Base-by-base conservation (phyloP, 2,329 filamentous ascomycete genomes). In the Rhynchosporium agropyri region DNA sequence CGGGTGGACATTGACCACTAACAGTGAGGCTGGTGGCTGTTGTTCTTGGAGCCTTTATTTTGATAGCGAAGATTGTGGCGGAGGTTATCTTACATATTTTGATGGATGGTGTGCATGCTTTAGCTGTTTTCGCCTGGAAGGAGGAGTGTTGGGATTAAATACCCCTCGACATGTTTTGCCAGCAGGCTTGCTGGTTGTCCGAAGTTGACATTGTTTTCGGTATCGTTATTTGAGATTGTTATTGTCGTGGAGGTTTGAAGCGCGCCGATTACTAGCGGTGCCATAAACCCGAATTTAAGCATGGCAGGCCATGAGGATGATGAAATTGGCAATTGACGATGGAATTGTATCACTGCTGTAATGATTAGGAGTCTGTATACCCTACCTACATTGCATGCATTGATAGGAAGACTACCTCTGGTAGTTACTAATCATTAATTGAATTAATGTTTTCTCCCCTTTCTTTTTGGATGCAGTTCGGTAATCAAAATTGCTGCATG, bases 1-100 rank as follows among this genome's bases (percentile, higher is more conserved):
- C 78, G 15, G 63, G 68, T 61, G 67, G 67, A 8, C 72, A 74
- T 72, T 75, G 67, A 74, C 64, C 55, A 64, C 48, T 53, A 62
- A 56, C 45, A 51, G 45, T 42, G 15, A 57, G 50, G 45, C 50
- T 63, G 26, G 12, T 43, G 15, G 61, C 56, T 45, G 50, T 59
- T 28, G 50, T 54, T 31, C 56, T 60, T 49, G 62, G 57, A n/a
- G 45, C 38, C 10, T 51, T 53, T 54, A 40, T 60, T 36, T 38
- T 63, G 33, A 26, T 60, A 29, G 43, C 58, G 26, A 53, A 40
- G 10, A 48, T 60, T 54, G 61, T 48, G 13, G 36, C 48, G 57
- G 57, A 63, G 51, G 45, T 63, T 46, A 40, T 57, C n/a, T 40
- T 54, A 42, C 57, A 60, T 43, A 20, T 63, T 42, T 28, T 45